Conservation (phyloP, 2,329 filamentous ascomycete species). For the Hymenoscyphus linearis region DNA sequence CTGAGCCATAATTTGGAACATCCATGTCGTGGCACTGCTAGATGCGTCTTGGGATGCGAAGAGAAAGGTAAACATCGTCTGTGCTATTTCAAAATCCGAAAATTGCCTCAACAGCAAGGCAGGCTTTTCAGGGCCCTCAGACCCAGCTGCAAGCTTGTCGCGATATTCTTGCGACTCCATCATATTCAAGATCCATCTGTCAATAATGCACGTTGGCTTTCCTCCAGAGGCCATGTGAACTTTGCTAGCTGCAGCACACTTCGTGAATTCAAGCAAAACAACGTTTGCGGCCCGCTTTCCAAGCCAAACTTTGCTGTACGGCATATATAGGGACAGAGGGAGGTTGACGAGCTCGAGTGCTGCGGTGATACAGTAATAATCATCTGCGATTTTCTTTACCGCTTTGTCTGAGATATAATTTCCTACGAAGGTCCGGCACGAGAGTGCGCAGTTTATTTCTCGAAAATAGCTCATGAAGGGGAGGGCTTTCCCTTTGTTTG, state of each 20-base stretch:
- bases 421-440: conserved; percentile 74
- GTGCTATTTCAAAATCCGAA: conserved; percentile 42
- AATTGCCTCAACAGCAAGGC: conserved; percentile 46
- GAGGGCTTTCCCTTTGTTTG: conserved; percentile 45
- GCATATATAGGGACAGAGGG: conserved; percentile 62
- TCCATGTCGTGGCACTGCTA: conserved; percentile 47
- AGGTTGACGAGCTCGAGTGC: conserved; percentile 78
- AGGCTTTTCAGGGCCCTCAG: conserved; percentile 38
- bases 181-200: conserved; percentile 72
- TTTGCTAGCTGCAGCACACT: conserved; percentile 67
- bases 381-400: conserved; percentile 70
- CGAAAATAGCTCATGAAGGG: conserved; percentile 69
- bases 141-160: conserved; percentile 57
- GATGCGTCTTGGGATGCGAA: conserved; percentile 50
- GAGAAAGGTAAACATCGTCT: conserved; percentile 50
- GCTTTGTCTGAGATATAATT: conserved; percentile 70
- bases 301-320: conserved; percentile 70
- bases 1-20: conserved; percentile 71
- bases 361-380: conserved; percentile 73
- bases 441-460: conserved; percentile 73
- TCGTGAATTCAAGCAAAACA: conserved; percentile 64
- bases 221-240: conserved; percentile 66
- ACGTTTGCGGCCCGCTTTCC: conserved; percentile 71
- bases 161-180: conserved; percentile 64
- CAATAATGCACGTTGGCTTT: conserved; percentile 66